phyloP scores from a whole-genome alignment of 1,284 basidiomycete genomes.

The Coniferiporia sulphurascens region DNA sequence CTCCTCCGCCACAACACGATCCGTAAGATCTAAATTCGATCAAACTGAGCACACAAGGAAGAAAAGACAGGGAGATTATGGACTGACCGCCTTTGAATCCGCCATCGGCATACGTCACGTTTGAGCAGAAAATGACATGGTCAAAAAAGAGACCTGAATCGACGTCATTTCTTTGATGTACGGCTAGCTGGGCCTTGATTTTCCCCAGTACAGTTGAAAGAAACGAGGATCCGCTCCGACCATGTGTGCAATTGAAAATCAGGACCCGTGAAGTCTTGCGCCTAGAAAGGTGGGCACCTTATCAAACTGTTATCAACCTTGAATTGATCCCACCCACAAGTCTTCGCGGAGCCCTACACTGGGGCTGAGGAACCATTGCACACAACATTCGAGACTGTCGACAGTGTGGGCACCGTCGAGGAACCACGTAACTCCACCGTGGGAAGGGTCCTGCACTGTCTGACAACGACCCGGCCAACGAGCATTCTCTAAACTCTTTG shows the following conservation, averaged over 20 bases:
- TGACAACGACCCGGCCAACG: conserved; percentile 99
- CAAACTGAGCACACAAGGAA: conserved; percentile 3
- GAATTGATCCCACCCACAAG: conserved; percentile 9
- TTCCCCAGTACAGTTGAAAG: conserved; percentile 56
- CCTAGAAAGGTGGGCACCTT: conserved; percentile 12
- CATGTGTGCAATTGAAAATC: conserved; percentile 95
- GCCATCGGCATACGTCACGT: conserved; percentile 90
- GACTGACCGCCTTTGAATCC: conserved; percentile 82
- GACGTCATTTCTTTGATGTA: conserved; percentile 33
- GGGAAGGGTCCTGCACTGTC: conserved; percentile 57
- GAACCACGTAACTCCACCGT: conserved; percentile 68
- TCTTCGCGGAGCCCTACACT: conserved; percentile 31
- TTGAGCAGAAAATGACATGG: conserved; percentile 91
- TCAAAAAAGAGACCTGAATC: conserved; percentile 60
- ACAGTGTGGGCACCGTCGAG: conserved; percentile 95
- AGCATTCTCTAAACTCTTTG: conserved; percentile 62
- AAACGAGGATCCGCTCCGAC: conserved; percentile 76
- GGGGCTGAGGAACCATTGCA: conserved; percentile 78
- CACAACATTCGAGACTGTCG: conserved; percentile 85
- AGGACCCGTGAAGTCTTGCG: conserved; percentile 50
- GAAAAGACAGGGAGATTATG: conserved; percentile 19
- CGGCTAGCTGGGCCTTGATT: conserved; percentile 41
- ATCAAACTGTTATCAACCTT: neutral
- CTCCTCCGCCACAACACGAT: conserved; percentile 58
- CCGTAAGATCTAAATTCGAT: conserved; percentile 59